Base-by-base conservation (phyloP, 1,139 yeast species). In the Taphrina flavorubra region DNA sequence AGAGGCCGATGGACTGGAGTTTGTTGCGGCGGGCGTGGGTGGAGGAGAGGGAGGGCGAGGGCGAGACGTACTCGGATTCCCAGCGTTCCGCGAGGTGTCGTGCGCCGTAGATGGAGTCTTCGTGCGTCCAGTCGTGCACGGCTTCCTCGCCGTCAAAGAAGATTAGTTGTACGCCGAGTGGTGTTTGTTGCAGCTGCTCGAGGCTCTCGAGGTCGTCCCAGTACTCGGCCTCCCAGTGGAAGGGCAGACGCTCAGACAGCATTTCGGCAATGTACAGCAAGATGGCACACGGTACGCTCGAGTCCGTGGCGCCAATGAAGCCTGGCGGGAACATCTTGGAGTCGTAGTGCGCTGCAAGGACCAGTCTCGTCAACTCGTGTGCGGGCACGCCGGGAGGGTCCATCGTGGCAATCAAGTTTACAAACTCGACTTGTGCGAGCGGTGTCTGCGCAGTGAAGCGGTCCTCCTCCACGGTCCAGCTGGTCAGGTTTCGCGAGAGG, bases 111-210 rank as follows among this genome's bases (percentile, higher is more conserved):
- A 84, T 78, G 0, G 87, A 84, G 71, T 85, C 88, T 0, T 77
- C 74, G 10, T 78, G 79, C 0, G 82, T 74, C 88, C 88, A 85
- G 18, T 78, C 75, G 2, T 77, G 76, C 36, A 84, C 73, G 0
- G 88, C 87, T 72, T 85, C 88, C 72, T 85, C 88, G 1, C 88
- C 88, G 72, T 85, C 88, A 68, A 85, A 83, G 73, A 85, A 85
- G 0, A 85, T 76, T 11, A 85, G 74, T 71, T 83, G 85, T 4
- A 85, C 70, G 0, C 86, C 86, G 2, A 76, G 69, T 2, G 40
- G 56, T 14, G 75, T 74, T 6, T 71, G 46, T 14, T 68, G 74
- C 31, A 25, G 31, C 31, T 25, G 31, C 68, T 64, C 68, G 71
- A 65, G 65, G 59, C 65, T 31, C 18, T 47, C 51, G 47, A 44